These are phyloP conservation scores for Aureobasidium sp. DNA, from an alignment of 2,329 filamentous ascomycete species.

Conservation along the genomic window DNA sequence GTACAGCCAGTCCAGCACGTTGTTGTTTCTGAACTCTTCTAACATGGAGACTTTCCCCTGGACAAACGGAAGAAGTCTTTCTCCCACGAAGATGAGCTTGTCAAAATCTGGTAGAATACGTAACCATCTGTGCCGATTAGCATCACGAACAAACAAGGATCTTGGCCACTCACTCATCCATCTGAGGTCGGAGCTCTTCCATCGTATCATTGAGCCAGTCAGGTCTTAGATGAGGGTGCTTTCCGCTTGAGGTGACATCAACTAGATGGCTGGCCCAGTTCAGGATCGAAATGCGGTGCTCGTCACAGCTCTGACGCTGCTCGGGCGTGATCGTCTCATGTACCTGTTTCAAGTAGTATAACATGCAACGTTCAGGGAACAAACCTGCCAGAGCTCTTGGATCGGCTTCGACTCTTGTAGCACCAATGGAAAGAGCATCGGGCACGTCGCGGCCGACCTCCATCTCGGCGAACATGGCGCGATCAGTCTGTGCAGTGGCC, in stretches of 20 bases:
- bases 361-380: background rate
- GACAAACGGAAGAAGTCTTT: conserved; percentile 1
- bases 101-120: background rate
- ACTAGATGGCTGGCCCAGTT: background rate
- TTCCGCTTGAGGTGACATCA: background rate
- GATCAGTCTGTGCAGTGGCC: background rate
- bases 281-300: background rate
- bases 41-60: conserved; percentile 31
- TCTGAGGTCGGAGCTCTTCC: too few species aligned
- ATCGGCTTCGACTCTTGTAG: background rate
- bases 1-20: conserved; percentile 34
- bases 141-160: background rate
- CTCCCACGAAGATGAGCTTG: conserved; percentile 4
- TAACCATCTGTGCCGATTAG: background rate
- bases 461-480: conserved; percentile 4
- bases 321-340: background rate
- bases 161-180: background rate
- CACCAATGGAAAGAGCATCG: background rate
- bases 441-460: background rate
- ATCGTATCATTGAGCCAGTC: background rate
- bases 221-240: background rate
- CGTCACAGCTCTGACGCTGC: background rate
- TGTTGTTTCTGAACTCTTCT: conserved; percentile 33
- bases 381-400: background rate
- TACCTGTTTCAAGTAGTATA: conserved; percentile 2